Evolutionary conservation across 768 basidiomycete genomes (phyloP), one percentile per base, ranked within the genome.

Genomic region (Hygrophorus pudorinus): DNA sequence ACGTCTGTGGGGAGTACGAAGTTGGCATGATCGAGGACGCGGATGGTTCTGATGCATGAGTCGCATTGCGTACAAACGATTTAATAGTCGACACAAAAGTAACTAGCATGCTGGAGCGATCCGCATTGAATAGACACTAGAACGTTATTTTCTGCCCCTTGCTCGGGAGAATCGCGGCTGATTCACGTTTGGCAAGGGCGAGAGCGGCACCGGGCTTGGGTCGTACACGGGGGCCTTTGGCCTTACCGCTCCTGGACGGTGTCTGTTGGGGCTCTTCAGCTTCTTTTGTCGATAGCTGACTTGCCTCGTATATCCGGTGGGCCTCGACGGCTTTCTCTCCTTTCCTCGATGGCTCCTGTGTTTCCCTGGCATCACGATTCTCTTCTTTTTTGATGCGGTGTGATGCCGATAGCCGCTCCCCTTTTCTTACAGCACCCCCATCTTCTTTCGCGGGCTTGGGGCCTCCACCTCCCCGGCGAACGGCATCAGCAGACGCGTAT

Each of bases 1-100:
- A 98, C 59, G 66, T 97, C 9, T 88, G 81, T 50, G 83, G 81
- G 3, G 94, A 98, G 64, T 97, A 85, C 59, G 89, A 91, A 56
- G 81, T 96, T 8, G 91, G 88, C 2, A 78, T 84, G 68, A 59
- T 89, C 17, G 76, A 76, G 1, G 74, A 75, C 7, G 76, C 69
- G 1, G 38, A 40, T 34, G 43, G 4, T 16, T 14, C 13, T 18
- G 20, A 20, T 38, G 29, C 29, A 9, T 1, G 14, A 21, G 17
- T 41, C 9, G 32, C 33, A 10, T 11, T 9, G 17, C 9, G 16
- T 29, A n/a, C n/a, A n/a, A n/a, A n/a, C n/a, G 16, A 38, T 10
- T 17, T n/a, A 14, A 12, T 46, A 5, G 41, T 30, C 16, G 28
- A 11, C 33, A 52, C 4, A 14, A 13, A n/a, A 35, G 13, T 13